Percentiles rank a stretch among this genome's conserved stretches.
These are phyloP conservation scores for Aurinia saxatilis DNA, from an alignment of 345 rosid species.

Conservation along the genomic window DNA sequence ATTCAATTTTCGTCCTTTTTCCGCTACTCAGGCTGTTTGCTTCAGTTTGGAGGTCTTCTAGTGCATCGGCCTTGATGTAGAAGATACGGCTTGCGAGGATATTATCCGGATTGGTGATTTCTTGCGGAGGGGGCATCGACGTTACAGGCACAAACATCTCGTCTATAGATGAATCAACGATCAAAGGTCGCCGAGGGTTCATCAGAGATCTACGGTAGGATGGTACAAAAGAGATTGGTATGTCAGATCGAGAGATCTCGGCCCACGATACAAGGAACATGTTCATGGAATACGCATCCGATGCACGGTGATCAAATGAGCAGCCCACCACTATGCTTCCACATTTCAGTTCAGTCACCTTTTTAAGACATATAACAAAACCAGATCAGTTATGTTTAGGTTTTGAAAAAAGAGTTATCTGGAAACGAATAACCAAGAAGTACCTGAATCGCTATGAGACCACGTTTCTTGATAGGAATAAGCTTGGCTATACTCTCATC, in stretches of 20 bases:
- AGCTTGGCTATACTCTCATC: slow-evolving; percentile 58
- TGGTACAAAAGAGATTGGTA: slow-evolving; percentile 39
- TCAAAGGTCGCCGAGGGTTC: slow-evolving; percentile 43
- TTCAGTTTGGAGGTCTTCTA: slow-evolving; percentile 34
- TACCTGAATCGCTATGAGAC: slow-evolving; percentile 77
- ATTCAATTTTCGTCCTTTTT: slow-evolving; percentile 50
- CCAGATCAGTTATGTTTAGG: neutral
- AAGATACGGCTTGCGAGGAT: slow-evolving; percentile 51
- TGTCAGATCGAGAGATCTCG: slow-evolving; percentile 36
- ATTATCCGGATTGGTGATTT: slow-evolving; percentile 7
- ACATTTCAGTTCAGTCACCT: slow-evolving; percentile 62
- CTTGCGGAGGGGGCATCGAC: slow-evolving; percentile 39
- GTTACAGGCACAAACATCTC: slow-evolving; percentile 47
- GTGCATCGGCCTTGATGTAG: slow-evolving; percentile 32
- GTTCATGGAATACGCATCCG: slow-evolving; percentile 69
- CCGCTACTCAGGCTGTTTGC: slow-evolving; percentile 26
- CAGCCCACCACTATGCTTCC: slow-evolving; percentile 64
- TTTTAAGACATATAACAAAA: neutral
- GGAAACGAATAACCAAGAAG: no score
- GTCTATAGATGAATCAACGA: slow-evolving; percentile 32
- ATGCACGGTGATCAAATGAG: slow-evolving; percentile 70
- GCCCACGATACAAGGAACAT: slow-evolving; percentile 77
- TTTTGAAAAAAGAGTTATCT: neutral
- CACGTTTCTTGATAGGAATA: slow-evolving; percentile 47
- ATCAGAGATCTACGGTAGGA: slow-evolving; percentile 53